Conservation (phyloP, 2,329 filamentous ascomycete species). For the Whalleya microplaca region DNA sequence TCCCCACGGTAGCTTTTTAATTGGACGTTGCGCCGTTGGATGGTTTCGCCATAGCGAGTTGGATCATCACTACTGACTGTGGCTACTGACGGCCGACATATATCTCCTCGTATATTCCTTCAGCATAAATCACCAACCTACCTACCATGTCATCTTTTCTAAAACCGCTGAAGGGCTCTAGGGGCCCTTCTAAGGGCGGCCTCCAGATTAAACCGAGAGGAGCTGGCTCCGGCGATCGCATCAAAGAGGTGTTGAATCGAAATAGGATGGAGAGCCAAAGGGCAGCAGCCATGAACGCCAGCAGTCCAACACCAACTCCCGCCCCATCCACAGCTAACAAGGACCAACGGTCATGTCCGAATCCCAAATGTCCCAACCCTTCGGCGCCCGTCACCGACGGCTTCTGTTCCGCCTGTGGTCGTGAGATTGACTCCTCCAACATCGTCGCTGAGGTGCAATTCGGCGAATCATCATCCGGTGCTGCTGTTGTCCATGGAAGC, state of each 20-base stretch:
- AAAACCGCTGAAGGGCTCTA: constrained; percentile 43
- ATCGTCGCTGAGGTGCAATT: constrained; percentile 93
- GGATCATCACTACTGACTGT: constrained; percentile 1
- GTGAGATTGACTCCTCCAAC: constrained; percentile 80
- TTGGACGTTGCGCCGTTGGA: not conserved
- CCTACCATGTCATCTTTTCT: constrained; percentile 52
- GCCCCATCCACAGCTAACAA: constrained; percentile 25
- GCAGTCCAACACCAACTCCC: constrained; percentile 22
- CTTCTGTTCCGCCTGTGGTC: constrained; percentile 83
- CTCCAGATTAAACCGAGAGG: constrained; percentile 47
- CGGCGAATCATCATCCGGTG: constrained; percentile 82
- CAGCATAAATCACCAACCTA: constrained; percentile 1
- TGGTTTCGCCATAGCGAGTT: constrained; percentile 3
- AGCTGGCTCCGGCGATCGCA: constrained; percentile 54
- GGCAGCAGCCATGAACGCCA: constrained; percentile 30
- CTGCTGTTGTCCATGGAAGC: constrained; percentile 87
- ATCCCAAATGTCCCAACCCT: constrained; percentile 63
- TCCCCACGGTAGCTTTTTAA: constrained; percentile 3
- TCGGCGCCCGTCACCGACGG: constrained; percentile 60
- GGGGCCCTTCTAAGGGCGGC: constrained; percentile 33
- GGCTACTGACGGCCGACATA: not conserved
- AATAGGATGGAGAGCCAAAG: constrained; percentile 31
- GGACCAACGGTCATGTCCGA: constrained; percentile 51
- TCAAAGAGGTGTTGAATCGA: constrained; percentile 47
- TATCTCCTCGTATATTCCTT: constrained; percentile 3